Evolutionary conservation across 1,284 basidiomycete species (phyloP).

Genomic region (Anthracocystis walkeri): DNA sequence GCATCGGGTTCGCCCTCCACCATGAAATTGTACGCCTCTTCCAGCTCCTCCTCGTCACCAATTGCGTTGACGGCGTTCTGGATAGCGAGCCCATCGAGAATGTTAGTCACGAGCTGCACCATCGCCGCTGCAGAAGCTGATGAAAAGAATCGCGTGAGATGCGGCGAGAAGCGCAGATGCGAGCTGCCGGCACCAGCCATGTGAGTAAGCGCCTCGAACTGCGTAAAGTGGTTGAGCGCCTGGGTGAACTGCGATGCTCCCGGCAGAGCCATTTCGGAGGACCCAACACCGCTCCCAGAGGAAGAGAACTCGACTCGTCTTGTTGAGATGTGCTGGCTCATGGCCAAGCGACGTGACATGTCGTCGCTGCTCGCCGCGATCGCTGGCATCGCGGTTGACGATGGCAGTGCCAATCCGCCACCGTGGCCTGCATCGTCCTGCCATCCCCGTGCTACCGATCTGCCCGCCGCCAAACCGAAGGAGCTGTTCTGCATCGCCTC

Average conservation of each 20-base stretch:
- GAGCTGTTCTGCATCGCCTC: conserved; percentile 59
- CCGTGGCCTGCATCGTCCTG: conserved; percentile 19
- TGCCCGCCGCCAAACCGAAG: conserved; percentile 34
- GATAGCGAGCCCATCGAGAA: conserved; percentile 52
- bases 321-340: conserved; percentile 56
- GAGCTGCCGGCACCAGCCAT: conserved; percentile 32
- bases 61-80: conserved; percentile 53
- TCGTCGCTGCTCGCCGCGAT: conserved; percentile 39
- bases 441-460: conserved; percentile 29
- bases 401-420: conserved; percentile 44
- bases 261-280: conserved; percentile 26
- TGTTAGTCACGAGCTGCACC: conserved; percentile 31
- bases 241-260: conserved; percentile 63
- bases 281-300: conserved; percentile 23
- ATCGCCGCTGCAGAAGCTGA: conserved; percentile 45
- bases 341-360: conserved; percentile 47
- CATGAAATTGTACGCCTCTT: conserved; percentile 54
- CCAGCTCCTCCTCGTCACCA: conserved; percentile 59
- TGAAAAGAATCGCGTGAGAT: conserved; percentile 67
- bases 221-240: conserved; percentile 61
- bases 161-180: conserved; percentile 61
- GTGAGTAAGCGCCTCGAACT: conserved; percentile 52
- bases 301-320: conserved; percentile 45
- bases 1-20: conserved; percentile 38
- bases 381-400: conserved; percentile 55